phyloP scores from a whole-genome alignment of 2,329 filamentous ascomycete genomes.

The Colletotrichum magnum region DNA sequence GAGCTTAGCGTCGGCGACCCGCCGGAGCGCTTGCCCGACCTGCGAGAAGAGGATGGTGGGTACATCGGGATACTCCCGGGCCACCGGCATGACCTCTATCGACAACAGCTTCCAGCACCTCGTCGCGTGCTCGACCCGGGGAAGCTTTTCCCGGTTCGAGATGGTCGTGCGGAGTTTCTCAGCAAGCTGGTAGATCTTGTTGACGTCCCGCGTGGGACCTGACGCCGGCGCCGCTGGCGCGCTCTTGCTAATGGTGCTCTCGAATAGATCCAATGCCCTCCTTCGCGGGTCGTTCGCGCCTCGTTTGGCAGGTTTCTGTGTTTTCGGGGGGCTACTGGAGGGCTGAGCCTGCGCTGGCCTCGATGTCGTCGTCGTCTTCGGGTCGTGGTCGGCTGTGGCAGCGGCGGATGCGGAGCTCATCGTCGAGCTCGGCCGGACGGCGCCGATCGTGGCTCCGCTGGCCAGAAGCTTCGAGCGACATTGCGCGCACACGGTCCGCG shows the following conservation, averaged over 20 bases:
- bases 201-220: slow-evolving; percentile 3
- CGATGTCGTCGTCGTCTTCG: slow-evolving; percentile 9
- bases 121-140: slow-evolving; percentile 5
- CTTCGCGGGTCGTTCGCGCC: not conserved
- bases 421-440: slow-evolving; percentile 35
- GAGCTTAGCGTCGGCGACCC: slow-evolving; percentile 28
- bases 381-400: slow-evolving; percentile 6
- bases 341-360: slow-evolving; percentile 1
- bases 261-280: slow-evolving; percentile 40
- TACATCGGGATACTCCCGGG: not conserved
- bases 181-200: slow-evolving; percentile 15
- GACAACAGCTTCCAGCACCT: slow-evolving; percentile 8
- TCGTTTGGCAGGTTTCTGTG: not conserved
- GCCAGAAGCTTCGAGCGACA: slow-evolving; percentile 45
- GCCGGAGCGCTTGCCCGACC: slow-evolving; percentile 2
- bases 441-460: slow-evolving; percentile 10
- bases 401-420: slow-evolving; percentile 24
- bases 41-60: slow-evolving; percentile 10
- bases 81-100: slow-evolving; percentile 16
- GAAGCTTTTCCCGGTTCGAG: not conserved
- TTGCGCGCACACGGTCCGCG: slow-evolving; percentile 52
- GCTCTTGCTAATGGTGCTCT: slow-evolving; percentile 35
- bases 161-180: slow-evolving; percentile 23
- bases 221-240: not conserved
- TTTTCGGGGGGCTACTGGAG: not conserved